Evolutionary conservation across 768 basidiomycete species (phyloP), one percentile per base, ranked within the genome.

Genomic region (Paxillus ammoniavirescens): DNA sequence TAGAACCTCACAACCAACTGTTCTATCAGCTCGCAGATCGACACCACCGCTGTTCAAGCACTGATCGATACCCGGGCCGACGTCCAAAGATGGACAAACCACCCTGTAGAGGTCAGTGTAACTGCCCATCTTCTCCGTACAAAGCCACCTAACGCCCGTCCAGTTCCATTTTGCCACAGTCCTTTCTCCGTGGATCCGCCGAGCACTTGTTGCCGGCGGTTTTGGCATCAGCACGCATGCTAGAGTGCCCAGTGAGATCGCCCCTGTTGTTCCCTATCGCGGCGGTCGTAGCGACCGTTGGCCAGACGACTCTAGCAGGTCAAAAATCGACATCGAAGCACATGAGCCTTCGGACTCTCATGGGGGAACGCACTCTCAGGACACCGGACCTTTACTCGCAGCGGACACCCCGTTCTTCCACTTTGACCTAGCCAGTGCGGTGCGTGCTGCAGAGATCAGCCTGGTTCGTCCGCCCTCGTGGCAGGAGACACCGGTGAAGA

Each of bases 111-210:
- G 75, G 86, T 86, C 30, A 59, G 75, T 65, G 9, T 35, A 30
- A 44, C 7, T 36, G 28, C 52, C 36, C 9, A 13, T 49, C 21
- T 21, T 17, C 4, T 21, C 33, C 23, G 8, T 13, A n/a, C 17
- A 18, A 15, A 37, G 40, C n/a, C 54, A 46, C 44, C 26, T 31
- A 57, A 58, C 35, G 47, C 18, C 47, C 17, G 64, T 75, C 33
- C 67, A 93, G 81, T 98, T 97, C 79, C 96, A 98, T 74, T 99
- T 99, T 67, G 88, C 92, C 5, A 84, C 89, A 35, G 77, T 98
- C 35, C 82, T 95, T 50, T 93, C 92, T 1, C 93, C 93, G 0
- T 99, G 95, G 96, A 91, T 93, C 54, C 83, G 89, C 50, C 88
- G 95, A 47, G 91, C 91, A 5, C 79, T 95, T 33, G 73, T 93